Evolutionary conservation across 106 monocot genomes (phyloP), one percentile per base, ranked within the genome.

Genomic region (Platanthera zijinensis): DNA sequence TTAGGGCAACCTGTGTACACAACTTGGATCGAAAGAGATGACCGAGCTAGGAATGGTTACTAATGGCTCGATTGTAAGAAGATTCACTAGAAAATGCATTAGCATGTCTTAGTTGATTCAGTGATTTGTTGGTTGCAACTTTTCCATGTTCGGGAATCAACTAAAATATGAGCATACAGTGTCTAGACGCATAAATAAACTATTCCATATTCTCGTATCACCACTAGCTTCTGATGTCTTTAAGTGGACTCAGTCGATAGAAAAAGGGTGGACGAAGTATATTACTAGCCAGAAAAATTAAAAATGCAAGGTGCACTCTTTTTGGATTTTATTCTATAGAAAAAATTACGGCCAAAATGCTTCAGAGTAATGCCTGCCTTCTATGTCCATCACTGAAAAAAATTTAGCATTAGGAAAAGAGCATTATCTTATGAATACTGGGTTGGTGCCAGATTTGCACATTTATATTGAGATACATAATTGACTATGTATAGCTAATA

Each of bases 401-500:
- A 74, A 76, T n/a, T 72, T 82, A 56, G 81, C 79, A 47, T 52
- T 76, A 10, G 66, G 10, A 21, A 68, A 76, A 52, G 70, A 76
- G 51, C 72, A 78, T 57, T 74, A 86, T 72, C 79, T 86, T 53
- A 39, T 71, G 28, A 57, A 77, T 62, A 80, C 15, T 54, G 77
- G 77, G 5, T 53, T 86, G 74, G 10, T 80, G 74, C 86, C 83
- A 46, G 86, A 83, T 71, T 63, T 83, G 68, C 80, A 83, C 77
- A 53, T 86, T 13, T 83, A 83, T 66, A 83, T 80, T 83, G 80
- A 77, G 22, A 75, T 83, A 79, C 73, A 83, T 46, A 80, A 83
- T 74, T 80, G 83, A 62, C 71, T 86, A 71, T 83, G 83, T 77
- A 69, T 74, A 80, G 74, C 69, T 78, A 70, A 83, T 5, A 83